Percentiles rank a stretch among this genome's conserved stretches.
phyloP scores from a whole-genome alignment of 169 alveolate genomes.

The Plasmodium relictum region DNA sequence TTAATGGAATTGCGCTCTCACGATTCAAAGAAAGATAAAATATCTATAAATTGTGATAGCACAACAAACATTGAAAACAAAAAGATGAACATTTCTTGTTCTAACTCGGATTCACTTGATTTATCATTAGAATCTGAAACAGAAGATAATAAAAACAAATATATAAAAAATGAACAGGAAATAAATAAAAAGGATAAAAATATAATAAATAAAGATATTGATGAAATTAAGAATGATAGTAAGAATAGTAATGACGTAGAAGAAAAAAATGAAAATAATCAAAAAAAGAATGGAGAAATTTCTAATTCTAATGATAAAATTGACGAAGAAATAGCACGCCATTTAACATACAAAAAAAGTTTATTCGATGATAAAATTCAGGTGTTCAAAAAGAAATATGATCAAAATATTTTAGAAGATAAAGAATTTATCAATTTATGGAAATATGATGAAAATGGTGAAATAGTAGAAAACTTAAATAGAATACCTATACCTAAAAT shows the following conservation, averaged over 20 bases:
- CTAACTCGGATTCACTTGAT: background rate
- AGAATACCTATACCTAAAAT: slow-evolving; percentile 64
- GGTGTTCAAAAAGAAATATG: slow-evolving; percentile 48
- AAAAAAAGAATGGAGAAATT: background rate
- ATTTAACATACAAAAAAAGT: slow-evolving; percentile 50
- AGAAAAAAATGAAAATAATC: background rate
- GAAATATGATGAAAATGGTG: slow-evolving; percentile 66
- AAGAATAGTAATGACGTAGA: background rate
- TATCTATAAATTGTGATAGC: background rate
- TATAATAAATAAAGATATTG: background rate
- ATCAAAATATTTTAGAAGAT: slow-evolving; percentile 64
- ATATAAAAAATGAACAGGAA: background rate
- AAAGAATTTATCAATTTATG: slow-evolving; percentile 56
- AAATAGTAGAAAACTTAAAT: slow-evolving; percentile 48
- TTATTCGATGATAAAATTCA: slow-evolving; percentile 62
- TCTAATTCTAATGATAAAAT: slow-evolving; percentile 9
- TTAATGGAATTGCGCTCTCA: slow-evolving; percentile 17
- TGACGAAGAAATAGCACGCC: slow-evolving; percentile 45
- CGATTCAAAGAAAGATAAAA: background rate
- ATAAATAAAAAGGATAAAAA: background rate
- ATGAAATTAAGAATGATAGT: too few relatives aligned
- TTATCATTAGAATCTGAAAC: background rate
- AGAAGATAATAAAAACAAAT: background rate
- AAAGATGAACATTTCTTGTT: too few relatives aligned
- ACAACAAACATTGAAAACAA: background rate